Base-by-base conservation (phyloP, 2,329 filamentous ascomycete genomes). In the Biscogniauxia sp. region DNA sequence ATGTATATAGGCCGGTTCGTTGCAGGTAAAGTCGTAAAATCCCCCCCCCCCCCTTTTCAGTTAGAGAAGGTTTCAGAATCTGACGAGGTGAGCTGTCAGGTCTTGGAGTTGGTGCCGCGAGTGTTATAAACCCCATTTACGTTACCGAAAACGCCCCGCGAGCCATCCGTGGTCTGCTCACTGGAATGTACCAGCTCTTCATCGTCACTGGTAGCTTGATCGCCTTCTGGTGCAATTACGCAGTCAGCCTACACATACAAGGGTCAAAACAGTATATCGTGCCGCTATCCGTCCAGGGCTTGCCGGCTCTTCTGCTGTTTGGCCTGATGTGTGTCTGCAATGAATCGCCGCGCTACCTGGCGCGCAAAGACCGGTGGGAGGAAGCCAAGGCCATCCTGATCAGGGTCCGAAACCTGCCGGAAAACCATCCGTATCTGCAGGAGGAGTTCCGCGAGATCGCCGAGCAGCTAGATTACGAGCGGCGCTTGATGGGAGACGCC, bases 331-430 rank as follows among this genome's bases (percentile, higher is more conserved):
- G 84, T 1, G 73, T 88, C 53, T 87, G 84, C 78, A 82, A 84
- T 68, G 87, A 90, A 68, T 88, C 84, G 0, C 86, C 86, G 3
- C 80, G 87, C 53, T 89, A 84, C 79, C 79, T 89, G 2, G 87
- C 86, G 20, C 85, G 85, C 60, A 80, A 84, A 68, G 86, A 89
- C 69, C 79, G 81, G 52, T 88, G 86, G 85, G 87, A 89, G 64
- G 80, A 87, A 58, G 83, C 87, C 15, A 82, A 81, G 52, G 59
- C 56, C 0, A 80, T 84, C 1, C 79, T 91, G 17, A 76, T 80
- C 13, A 78, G 76, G 52, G 80, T 90, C 51, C 83, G 88, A 49
- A 77, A 83, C 59, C 77, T 89, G 2, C 77, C 80, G 1, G 59
- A 76, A 11, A 75, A 77, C 11, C 83, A 87, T 66, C 78, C 79